These are phyloP conservation scores for Scheffersomyces titani DNA, from an alignment of 1,139 yeast genomes.

Conservation along the genomic window DNA sequence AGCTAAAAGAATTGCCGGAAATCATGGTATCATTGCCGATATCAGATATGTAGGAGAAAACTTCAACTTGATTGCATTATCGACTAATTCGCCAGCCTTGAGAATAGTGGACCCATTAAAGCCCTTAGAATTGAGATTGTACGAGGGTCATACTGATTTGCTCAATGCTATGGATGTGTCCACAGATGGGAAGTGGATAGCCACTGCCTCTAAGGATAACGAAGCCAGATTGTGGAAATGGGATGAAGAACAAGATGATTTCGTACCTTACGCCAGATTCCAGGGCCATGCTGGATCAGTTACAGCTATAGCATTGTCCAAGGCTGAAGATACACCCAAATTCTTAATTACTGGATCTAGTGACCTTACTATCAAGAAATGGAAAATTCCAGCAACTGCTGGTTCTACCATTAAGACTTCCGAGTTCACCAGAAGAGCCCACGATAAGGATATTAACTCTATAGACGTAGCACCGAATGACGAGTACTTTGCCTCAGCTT, in stretches of 20 bases:
- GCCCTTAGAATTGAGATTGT: slow-evolving; percentile 64
- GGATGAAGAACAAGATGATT: slow-evolving; percentile 40
- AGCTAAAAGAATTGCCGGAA: slow-evolving; percentile 73
- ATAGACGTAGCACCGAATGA: slow-evolving; percentile 89
- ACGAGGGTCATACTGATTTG: slow-evolving; percentile 84
- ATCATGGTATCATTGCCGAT: slow-evolving; percentile 95
- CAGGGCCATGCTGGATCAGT: slow-evolving; percentile 88
- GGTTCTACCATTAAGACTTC: slow-evolving; percentile 48
- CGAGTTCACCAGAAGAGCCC: slow-evolving; percentile 90
- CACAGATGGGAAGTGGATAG: slow-evolving; percentile 82
- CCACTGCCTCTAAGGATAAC: slow-evolving; percentile 90
- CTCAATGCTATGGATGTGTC: slow-evolving; percentile 79
- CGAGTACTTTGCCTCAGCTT: slow-evolving; percentile 85
- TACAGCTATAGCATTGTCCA: slow-evolving; percentile 78
- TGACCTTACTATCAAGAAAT: slow-evolving; percentile 87
- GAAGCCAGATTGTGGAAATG: slow-evolving; percentile 83
- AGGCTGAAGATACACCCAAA: slow-evolving; percentile 58
- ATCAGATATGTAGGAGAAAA: slow-evolving; percentile 73
- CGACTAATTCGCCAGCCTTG: slow-evolving; percentile 92
- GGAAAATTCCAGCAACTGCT: slow-evolving; percentile 63
- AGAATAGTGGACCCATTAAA: slow-evolving; percentile 61
- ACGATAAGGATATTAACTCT: slow-evolving; percentile 92
- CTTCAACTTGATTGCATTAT: slow-evolving; percentile 64
- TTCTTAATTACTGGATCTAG: slow-evolving; percentile 84
- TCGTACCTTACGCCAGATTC: slow-evolving; percentile 60